Evolutionary conservation across 2,329 filamentous ascomycete species (phyloP).

Genomic region (Fusarium algeriense): DNA sequence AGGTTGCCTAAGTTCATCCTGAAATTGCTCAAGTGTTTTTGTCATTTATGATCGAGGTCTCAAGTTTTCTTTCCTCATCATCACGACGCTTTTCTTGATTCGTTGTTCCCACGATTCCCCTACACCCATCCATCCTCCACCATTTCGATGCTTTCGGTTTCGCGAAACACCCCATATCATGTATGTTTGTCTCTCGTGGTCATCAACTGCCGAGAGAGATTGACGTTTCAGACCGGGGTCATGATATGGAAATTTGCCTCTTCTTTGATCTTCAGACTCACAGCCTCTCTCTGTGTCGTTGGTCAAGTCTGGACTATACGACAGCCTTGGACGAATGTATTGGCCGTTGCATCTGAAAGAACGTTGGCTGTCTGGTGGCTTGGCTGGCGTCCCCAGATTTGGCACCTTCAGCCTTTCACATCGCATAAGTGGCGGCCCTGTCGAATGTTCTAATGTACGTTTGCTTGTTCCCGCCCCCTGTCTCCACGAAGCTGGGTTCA

Average conservation of each 20-base stretch:
- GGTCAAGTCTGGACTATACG: constrained; percentile 1
- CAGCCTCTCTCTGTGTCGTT: constrained; percentile 12
- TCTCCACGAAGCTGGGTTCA: constrained; percentile 33
- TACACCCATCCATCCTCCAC: constrained; percentile 27
- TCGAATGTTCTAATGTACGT: constrained; percentile 34
- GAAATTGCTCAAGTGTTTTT: neutral
- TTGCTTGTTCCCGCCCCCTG: constrained; percentile 33
- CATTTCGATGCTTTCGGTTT: constrained; percentile 9
- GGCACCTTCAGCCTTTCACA: constrained; percentile 29
- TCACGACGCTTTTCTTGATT: constrained; percentile 38
- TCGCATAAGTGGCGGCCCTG: constrained; percentile 36
- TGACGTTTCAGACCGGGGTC: constrained; percentile 8
- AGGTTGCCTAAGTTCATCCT: neutral
- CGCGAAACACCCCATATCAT: constrained; percentile 14
- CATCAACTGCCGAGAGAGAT: constrained; percentile 38
- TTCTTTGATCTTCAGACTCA: neutral
- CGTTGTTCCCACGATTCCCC: constrained; percentile 27
- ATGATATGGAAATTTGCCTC: constrained; percentile 1
- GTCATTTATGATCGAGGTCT: neutral
- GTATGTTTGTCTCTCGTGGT: constrained; percentile 24
- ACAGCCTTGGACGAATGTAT: constrained; percentile 25
- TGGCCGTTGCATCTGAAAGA: constrained; percentile 15
- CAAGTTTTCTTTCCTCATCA: constrained; percentile 9
- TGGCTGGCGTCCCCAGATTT: constrained; percentile 38
- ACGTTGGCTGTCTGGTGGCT: constrained; percentile 37